Percentiles rank a stretch among this genome's conserved stretches.
phyloP scores from a whole-genome alignment of 2,329 filamentous ascomycete genomes.

The Teratosphaeria nubilosa region DNA sequence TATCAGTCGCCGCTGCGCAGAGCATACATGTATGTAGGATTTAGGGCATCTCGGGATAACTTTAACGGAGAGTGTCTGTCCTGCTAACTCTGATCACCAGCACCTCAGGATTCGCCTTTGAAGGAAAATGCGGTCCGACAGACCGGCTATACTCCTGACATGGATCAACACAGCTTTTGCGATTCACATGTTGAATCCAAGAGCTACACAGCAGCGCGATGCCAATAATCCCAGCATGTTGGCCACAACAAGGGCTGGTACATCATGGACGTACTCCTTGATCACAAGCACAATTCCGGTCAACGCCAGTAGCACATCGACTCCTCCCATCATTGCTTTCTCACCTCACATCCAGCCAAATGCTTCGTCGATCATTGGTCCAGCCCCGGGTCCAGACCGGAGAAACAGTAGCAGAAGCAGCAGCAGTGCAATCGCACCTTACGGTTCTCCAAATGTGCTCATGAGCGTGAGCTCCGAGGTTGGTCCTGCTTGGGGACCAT shows the following conservation, averaged over 20 bases:
- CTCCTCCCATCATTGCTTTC: not conserved
- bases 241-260: not conserved
- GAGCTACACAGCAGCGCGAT: not conserved
- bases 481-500: not conserved
- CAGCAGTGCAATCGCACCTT: not conserved
- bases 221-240: not conserved
- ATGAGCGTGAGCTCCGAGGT: not conserved
- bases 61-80: not conserved
- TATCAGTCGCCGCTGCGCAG: not conserved
- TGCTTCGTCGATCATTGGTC: not conserved
- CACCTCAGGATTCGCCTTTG: not conserved
- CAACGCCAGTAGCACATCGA: not conserved
- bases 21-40: no score
- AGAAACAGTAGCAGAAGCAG: not conserved
- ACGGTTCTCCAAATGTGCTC: not conserved
- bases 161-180: not conserved
- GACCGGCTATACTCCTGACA: not conserved
- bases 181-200: not conserved
- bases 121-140: not conserved
- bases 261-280: not conserved
- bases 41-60: no score
- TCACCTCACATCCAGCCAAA: not conserved
- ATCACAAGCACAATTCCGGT: not conserved
- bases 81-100: not conserved
- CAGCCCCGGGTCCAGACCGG: not conserved